A percentile compares a stretch with the other conserved stretches of the same genome.
Conservation (phyloP, 2,329 filamentous ascomycete genomes). For the Magnaporthales sp. region DNA sequence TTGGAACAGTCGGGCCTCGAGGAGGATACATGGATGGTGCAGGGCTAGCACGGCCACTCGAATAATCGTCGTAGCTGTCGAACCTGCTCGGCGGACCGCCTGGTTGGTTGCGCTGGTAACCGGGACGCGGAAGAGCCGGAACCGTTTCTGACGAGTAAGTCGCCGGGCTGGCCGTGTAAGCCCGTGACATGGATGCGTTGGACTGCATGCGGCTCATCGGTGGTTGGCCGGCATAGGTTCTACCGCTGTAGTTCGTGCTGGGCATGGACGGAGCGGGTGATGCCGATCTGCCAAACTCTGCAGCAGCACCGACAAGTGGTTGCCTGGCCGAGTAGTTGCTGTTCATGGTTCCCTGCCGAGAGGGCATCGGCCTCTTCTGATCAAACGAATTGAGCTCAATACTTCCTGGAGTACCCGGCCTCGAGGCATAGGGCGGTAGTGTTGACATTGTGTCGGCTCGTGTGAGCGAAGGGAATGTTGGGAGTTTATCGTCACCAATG, state of each 20-base stretch:
- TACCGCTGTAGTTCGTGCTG: neutral
- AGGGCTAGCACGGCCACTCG: conserved; percentile 18
- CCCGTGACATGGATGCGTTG: conserved; percentile 5
- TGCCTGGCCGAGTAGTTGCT: conserved; percentile 18
- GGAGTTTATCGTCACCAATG: conserved; percentile 41
- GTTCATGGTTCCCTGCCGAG: conserved; percentile 20
- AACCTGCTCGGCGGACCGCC: conserved; percentile 1
- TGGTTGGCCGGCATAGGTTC: conserved; percentile 14
- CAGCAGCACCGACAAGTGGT: conserved; percentile 20
- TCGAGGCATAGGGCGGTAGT: conserved; percentile 53
- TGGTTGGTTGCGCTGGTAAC: conserved; percentile 7
- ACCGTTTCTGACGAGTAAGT: conserved; percentile 16
- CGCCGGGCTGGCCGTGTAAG: conserved; percentile 16
- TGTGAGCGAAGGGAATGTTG: conserved; percentile 48
- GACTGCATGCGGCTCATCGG: conserved; percentile 14
- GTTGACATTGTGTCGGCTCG: conserved; percentile 54
- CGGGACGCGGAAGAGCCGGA: conserved; percentile 17
- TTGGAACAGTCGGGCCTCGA: conserved; percentile 4
- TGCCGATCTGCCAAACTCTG: conserved; percentile 20
- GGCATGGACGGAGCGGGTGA: conserved; percentile 18
- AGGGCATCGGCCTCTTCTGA: conserved; percentile 37
- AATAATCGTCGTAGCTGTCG: conserved; percentile 3
- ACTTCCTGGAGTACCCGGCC: conserved; percentile 43
- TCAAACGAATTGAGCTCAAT: conserved; percentile 44
- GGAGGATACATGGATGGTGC: conserved; percentile 20